These are phyloP conservation scores for Raffaelea albimanens DNA, from an alignment of 2,329 filamentous ascomycete genomes.

Conservation along the genomic window DNA sequence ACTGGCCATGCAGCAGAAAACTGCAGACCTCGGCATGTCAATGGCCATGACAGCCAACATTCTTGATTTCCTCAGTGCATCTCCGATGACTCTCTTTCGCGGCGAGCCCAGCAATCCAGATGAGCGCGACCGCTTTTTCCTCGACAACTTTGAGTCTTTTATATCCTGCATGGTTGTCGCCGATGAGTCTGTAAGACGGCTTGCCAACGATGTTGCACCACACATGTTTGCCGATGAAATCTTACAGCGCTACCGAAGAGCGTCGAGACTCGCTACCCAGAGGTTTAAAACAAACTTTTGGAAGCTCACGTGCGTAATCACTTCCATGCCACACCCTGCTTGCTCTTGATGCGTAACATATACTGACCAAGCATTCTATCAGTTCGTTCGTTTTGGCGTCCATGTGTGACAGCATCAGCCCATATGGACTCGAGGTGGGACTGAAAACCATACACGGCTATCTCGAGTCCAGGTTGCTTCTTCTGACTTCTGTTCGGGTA, in stretches of 20 bases:
- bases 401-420: constrained; percentile 38
- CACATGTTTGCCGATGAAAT: constrained; percentile 33
- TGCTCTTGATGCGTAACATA: neutral
- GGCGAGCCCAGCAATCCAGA: constrained; percentile 24
- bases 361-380: neutral
- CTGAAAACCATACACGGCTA: constrained; percentile 44
- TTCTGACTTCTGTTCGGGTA: constrained; percentile 42
- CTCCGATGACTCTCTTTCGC: constrained; percentile 38
- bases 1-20: constrained; percentile 26
- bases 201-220: constrained; percentile 37
- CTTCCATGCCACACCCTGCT: neutral
- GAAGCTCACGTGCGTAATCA: constrained; percentile 37
- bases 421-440: constrained; percentile 31
- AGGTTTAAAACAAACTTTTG: constrained; percentile 38
- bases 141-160: constrained; percentile 40
- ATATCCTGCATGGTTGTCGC: constrained; percentile 44
- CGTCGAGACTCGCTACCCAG: constrained; percentile 25
- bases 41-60: constrained; percentile 40
- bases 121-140: constrained; percentile 28
- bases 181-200: constrained; percentile 36
- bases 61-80: constrained; percentile 47
- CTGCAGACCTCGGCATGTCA: constrained; percentile 29
- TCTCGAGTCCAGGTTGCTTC: constrained; percentile 42
- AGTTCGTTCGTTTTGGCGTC: constrained; percentile 35
- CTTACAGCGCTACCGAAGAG: constrained; percentile 25